Evolutionary conservation across 1,139 yeast species (phyloP).

Genomic region (Wickerhamomyces sp.): DNA sequence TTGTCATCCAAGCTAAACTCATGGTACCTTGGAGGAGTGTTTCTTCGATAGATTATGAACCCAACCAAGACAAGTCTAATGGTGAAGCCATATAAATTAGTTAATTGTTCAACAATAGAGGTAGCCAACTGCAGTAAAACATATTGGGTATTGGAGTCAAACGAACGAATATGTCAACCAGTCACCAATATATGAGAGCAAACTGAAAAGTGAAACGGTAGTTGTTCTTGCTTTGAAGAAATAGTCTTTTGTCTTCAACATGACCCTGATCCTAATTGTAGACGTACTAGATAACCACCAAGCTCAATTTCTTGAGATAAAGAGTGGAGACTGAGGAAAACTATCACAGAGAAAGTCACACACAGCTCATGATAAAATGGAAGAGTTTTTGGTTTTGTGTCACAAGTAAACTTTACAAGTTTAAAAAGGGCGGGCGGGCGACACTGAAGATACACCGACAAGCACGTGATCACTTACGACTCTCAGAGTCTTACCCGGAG

Average conservation of each 20-base stretch:
- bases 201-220: constrained; percentile 22
- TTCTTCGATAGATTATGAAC: constrained; percentile 31
- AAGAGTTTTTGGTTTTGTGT: too few species aligned
- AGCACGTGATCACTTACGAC: too few species aligned
- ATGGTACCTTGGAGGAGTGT: constrained; percentile 34
- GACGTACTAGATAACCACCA: too few species aligned
- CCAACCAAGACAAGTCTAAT: constrained; percentile 19
- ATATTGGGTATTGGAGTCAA: not conserved
- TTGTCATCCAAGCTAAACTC: constrained; percentile 37
- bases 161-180: constrained; percentile 29
- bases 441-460: too few species aligned
- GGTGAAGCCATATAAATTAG: not conserved
- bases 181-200: constrained; percentile 34
- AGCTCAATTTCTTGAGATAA: too few species aligned
- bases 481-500: too few species aligned
- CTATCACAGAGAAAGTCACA: too few species aligned
- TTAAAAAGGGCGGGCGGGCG: too few species aligned
- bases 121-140: not conserved
- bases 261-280: not conserved
- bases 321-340: too few species aligned
- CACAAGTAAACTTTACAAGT: too few species aligned
- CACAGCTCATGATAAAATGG: too few species aligned
- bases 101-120: too few species aligned
- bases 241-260: constrained; percentile 23
- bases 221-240: constrained; percentile 21